These are phyloP conservation scores for Chalaropsis thielavioides DNA, from an alignment of 2,329 filamentous ascomycete species.

Conservation along the genomic window DNA sequence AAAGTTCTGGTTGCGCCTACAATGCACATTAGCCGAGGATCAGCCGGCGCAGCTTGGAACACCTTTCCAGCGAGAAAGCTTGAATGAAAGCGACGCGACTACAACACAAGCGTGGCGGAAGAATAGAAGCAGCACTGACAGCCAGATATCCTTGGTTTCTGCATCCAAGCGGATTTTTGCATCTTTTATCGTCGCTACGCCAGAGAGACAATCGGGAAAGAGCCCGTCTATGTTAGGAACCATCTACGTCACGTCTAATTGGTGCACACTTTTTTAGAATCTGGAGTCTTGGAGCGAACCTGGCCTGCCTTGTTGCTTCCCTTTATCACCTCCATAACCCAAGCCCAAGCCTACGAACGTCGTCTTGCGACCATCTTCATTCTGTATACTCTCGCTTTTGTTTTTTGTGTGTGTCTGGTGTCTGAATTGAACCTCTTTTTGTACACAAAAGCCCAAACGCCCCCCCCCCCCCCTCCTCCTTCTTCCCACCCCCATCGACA, in stretches of 20 bases:
- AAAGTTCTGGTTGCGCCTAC: neutral
- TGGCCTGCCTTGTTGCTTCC: too few species aligned
- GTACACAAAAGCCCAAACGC: neutral
- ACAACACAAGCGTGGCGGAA: neutral
- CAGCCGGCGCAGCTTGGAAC: slow-evolving; percentile 16
- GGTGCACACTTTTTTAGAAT: neutral
- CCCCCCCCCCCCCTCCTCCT: neutral
- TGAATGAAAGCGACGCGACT: slow-evolving; percentile 6
- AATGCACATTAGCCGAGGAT: neutral
- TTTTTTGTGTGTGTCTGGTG: neutral
- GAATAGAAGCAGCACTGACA: neutral
- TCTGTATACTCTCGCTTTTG: too few species aligned
- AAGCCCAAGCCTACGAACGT: neutral
- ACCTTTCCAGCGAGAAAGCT: neutral
- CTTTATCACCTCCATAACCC: neutral
- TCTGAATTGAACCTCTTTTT: neutral
- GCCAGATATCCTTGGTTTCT: neutral
- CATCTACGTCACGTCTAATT: neutral
- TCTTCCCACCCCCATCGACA: too few species aligned
- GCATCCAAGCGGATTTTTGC: neutral
- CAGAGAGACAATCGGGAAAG: neutral
- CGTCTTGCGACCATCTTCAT: too few species aligned
- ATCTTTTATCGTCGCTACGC: neutral
- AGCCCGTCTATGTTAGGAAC: neutral
- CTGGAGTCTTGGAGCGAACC: neutral